These are phyloP conservation scores for Bolboschoenoplectus hybrid DNA, from an alignment of 202 grass and related monocot species.

Conservation along the genomic window DNA sequence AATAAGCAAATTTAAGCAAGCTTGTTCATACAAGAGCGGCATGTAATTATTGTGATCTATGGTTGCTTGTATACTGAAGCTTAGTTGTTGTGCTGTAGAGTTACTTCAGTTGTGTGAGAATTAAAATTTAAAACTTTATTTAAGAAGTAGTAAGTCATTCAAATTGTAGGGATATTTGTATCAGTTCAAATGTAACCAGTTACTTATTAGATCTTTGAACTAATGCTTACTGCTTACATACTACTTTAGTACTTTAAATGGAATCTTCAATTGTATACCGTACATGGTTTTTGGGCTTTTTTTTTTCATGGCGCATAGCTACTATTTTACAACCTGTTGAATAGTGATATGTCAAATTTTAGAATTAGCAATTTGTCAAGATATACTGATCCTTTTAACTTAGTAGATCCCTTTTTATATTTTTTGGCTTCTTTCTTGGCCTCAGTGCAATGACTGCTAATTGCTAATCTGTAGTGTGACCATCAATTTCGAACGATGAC, in stretches of 20 bases:
- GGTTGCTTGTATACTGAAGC: not conserved
- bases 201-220: not conserved
- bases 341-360: not conserved
- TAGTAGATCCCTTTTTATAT: not conserved
- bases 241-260: not conserved
- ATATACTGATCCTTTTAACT: constrained; percentile 31
- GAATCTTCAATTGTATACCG: too few relatives aligned
- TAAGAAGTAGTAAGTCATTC: not conserved
- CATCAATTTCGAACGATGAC: not conserved
- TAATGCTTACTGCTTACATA: too few relatives aligned
- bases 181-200: not conserved
- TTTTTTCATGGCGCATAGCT: not conserved
- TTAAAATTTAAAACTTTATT: not conserved
- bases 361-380: not conserved
- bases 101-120: not conserved
- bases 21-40: not conserved
- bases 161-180: not conserved
- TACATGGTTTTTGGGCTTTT: not conserved
- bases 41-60: not conserved
- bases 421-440: not conserved
- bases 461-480: not conserved
- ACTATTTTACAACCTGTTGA: not conserved
- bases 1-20: not conserved
- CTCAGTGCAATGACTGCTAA: not conserved
- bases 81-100: not conserved